Conservation (phyloP, 2,329 filamentous ascomycete species). For the Tolypocladium pustulatum region DNA sequence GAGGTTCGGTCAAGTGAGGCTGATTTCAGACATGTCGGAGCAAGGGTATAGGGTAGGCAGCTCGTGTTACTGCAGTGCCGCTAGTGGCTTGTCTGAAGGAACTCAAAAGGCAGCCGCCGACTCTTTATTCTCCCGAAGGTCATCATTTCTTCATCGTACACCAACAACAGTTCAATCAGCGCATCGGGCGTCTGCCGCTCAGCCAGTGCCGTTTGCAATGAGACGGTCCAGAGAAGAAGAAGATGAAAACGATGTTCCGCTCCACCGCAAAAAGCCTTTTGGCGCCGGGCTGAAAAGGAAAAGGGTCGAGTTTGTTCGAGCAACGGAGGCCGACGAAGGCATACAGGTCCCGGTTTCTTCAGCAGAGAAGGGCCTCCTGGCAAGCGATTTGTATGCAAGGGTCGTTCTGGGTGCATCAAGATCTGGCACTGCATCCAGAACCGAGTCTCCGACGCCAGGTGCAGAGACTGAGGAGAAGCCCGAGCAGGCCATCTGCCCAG, state of each 20-base stretch:
- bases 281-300: slow-evolving; percentile 45
- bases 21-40: too few species aligned
- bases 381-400: slow-evolving; percentile 54
- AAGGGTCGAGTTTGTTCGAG: slow-evolving; percentile 47
- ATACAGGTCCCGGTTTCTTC: slow-evolving; percentile 12
- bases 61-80: too few species aligned
- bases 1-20: too few species aligned
- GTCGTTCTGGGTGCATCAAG: slow-evolving; percentile 46
- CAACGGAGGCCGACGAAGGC: slow-evolving; percentile 27
- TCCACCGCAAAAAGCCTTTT: slow-evolving; percentile 43
- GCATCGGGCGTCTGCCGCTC: background rate
- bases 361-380: slow-evolving; percentile 14
- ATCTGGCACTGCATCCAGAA: slow-evolving; percentile 7
- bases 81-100: too few species aligned
- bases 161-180: background rate
- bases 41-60: background rate
- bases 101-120: background rate
- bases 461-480: slow-evolving; percentile 1
- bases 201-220: background rate
- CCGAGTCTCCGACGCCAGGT: background rate
- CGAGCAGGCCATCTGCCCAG: slow-evolving; percentile 15
- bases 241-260: slow-evolving; percentile 29
- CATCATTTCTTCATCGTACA: background rate
- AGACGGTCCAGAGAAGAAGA: slow-evolving; percentile 8
- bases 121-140: slow-evolving; percentile 9